Conservation (phyloP, 1,284 basidiomycete species). For the Naganishia sp. region DNA sequence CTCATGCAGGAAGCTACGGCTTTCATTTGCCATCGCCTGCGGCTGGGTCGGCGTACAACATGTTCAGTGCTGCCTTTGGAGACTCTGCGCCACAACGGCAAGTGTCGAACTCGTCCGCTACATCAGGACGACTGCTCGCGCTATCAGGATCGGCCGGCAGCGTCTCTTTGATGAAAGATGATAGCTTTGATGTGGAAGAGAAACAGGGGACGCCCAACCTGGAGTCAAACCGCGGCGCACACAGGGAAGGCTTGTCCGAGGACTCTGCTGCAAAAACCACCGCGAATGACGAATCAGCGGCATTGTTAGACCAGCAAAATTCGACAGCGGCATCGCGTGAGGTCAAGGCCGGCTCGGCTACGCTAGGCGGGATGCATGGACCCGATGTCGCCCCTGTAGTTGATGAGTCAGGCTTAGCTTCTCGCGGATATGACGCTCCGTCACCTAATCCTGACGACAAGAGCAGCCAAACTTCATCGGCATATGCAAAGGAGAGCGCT, state of each 20-base stretch:
- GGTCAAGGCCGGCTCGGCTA: no score
- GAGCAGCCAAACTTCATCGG: no score
- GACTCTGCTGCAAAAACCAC: no score
- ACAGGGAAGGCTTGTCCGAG: no score
- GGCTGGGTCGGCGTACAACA: slow-evolving; percentile 24
- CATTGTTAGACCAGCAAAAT: no score
- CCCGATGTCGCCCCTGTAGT: neutral
- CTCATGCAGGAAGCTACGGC: slow-evolving; percentile 8
- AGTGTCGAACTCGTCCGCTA: slow-evolving; percentile 3
- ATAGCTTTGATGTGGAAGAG: neutral
- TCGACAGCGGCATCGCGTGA: no score
- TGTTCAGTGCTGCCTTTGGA: neutral
- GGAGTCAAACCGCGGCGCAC: no score
- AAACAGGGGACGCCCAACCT: neutral
- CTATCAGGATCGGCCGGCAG: neutral
- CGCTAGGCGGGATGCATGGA: neutral
- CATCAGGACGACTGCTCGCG: neutral
- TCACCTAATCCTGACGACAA: no score
- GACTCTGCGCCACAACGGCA: neutral
- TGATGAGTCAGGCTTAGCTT: no score
- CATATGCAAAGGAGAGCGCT: no score
- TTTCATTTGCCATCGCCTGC: slow-evolving; percentile 17
- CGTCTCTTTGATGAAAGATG: neutral
- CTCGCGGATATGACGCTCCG: no score
- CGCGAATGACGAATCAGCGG: no score